Evolutionary conservation across 257 asterid species (phyloP), one percentile per base, ranked within the genome.

Genomic region (Solanum bulbocastanum): DNA sequence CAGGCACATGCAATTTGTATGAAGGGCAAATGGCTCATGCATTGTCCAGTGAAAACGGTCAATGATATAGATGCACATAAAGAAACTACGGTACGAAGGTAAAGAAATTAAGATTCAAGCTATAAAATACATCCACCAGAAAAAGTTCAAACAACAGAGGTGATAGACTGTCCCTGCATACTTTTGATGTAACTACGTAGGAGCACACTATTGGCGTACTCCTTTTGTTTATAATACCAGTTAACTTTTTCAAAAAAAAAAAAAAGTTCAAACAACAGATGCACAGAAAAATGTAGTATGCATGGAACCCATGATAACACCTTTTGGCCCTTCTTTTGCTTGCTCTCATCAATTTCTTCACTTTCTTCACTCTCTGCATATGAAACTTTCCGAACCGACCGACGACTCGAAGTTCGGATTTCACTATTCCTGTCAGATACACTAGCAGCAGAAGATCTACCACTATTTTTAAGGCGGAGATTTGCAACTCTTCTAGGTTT

Each of bases 341-440:
- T 93, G 88, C 92, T 91, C 56, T 94, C 99, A 36, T 96, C 99
- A 85, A 90, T 58, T 86, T 96, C 99, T 91, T 97, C 99, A 92
- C 99, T 96, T 89, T 75, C 99, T 89, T 97, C 99, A 88, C 99
- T 96, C 95, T 97, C 99, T 49, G 90, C 98, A 87, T 96, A 97
- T 58, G 99, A 97, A 62, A 97, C 99, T 90, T 96, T 97, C 83
- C 97, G 96, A 88, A 94, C 94, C 8, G 99, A 94, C 79, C 99
- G 98, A 85, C 97, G 98, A 89, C 97, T 92, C 52, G 99, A 97
- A 56, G 97, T 90, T 74, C 99, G 96, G 37, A 90, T 88, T 89
- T 96, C 99, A 90, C 84, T 94, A 88, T 83, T 91, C 90, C 95
- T 93, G 37, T 88, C 66, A 87, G 98, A 92, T 89, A 89, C 88